A percentile compares a stretch with the other conserved stretches of the same genome.
phyloP scores from a whole-genome alignment of 352 stramenopile genomes.

The Globisporangium orthogonon region DNA sequence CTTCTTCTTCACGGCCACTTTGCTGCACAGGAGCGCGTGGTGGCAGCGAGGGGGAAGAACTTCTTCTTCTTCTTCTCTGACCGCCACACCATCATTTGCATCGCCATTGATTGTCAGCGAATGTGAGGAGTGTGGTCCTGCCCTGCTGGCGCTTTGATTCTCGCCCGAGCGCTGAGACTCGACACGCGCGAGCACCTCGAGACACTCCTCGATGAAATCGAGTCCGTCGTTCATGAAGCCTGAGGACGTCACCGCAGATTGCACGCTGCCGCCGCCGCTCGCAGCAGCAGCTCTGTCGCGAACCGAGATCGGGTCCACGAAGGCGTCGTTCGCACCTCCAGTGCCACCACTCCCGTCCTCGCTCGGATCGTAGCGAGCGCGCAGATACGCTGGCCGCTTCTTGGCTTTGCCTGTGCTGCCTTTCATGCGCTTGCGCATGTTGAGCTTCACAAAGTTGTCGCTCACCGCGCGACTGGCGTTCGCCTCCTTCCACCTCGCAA shows the following conservation, averaged over 20 bases:
- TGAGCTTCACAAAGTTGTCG: conserved; percentile 76
- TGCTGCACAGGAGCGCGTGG: conserved; percentile 51
- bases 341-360: background rate
- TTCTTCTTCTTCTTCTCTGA: conserved; percentile 1
- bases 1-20: conserved; percentile 77
- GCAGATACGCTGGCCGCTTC: conserved; percentile 64
- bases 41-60: conserved; percentile 50
- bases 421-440: conserved; percentile 74
- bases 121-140: too few species aligned
- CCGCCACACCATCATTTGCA: background rate
- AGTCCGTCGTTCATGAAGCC: conserved; percentile 46
- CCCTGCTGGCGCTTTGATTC: background rate
- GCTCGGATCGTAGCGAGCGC: conserved; percentile 18
- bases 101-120: too few species aligned
- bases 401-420: conserved; percentile 59
- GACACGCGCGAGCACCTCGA: conserved; percentile 42
- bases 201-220: conserved; percentile 78
- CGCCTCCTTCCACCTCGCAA: conserved; percentile 59
- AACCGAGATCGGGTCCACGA: conserved; percentile 11
- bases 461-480: conserved; percentile 40
- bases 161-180: conserved; percentile 17
- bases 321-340: conserved; percentile 5
- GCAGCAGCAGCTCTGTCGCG: conserved; percentile 3
- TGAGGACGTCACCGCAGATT: conserved; percentile 8
- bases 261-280: conserved; percentile 16